Evolutionary conservation across 805 yeast genomes (phyloP).

Genomic region (Jamesozyma hellenica): DNA sequence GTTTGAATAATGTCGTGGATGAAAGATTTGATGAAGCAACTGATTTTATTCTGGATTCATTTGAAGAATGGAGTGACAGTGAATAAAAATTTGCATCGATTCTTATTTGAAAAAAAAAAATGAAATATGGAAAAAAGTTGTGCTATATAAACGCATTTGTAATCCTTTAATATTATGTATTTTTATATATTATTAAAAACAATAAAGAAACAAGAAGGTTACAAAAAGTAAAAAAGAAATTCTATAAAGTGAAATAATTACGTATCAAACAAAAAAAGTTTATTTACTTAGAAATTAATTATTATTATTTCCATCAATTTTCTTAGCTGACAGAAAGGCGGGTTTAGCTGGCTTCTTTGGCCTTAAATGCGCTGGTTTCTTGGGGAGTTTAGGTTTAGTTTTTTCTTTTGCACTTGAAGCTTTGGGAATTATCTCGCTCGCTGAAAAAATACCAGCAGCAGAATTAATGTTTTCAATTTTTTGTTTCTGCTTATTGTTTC

Average conservation of each 20-base stretch:
- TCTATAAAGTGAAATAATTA: not conserved
- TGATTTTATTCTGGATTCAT: constrained; percentile 71
- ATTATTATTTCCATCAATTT: constrained; percentile 1
- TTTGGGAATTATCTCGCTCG: not conserved
- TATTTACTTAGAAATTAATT: not conserved
- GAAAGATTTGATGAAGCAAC: constrained; percentile 80
- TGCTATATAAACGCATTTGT: constrained; percentile 72
- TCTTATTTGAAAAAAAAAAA: not conserved
- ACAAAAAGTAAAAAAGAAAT: not conserved
- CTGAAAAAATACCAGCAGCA: too few relatives aligned
- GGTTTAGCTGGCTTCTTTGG: constrained; percentile 41
- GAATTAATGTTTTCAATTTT: not conserved
- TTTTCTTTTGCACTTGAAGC: not conserved
- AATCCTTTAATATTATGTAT: not conserved
- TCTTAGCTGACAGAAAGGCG: constrained; percentile 29
- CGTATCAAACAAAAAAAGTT: not conserved
- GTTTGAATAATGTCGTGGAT: constrained; percentile 63
- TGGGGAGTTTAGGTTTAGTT: constrained; percentile 36
- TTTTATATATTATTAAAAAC: not conserved
- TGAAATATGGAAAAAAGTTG: constrained; percentile 56
- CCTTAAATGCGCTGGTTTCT: constrained; percentile 42
- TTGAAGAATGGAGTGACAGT: constrained; percentile 54
- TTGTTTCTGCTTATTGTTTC: not conserved
- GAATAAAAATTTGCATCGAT: constrained; percentile 9
- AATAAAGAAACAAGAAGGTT: not conserved